Conservation (phyloP, 805 yeast genomes). For the Aciculoconidium aculeatum region DNA sequence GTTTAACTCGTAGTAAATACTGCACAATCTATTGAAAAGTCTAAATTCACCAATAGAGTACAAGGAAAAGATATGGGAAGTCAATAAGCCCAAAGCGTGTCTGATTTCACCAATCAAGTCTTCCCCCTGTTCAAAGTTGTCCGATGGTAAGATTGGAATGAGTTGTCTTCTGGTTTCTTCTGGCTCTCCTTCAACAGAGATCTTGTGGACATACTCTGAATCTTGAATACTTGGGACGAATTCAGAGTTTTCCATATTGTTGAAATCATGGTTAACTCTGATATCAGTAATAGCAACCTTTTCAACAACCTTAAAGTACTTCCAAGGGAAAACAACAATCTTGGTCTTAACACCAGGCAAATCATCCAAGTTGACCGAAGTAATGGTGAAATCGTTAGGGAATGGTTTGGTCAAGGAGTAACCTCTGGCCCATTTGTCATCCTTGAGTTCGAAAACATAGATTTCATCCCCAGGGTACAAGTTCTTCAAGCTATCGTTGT, state of each 20-base stretch:
- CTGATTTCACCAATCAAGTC: slow-evolving; percentile 49
- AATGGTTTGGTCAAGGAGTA: slow-evolving; percentile 63
- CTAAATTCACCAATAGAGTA: slow-evolving; percentile 67
- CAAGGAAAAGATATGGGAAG: slow-evolving; percentile 61
- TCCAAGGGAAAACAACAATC: slow-evolving; percentile 58
- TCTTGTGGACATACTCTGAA: slow-evolving; percentile 20
- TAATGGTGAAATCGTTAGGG: slow-evolving; percentile 62
- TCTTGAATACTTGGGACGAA: slow-evolving; percentile 30
- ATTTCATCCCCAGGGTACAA: slow-evolving; percentile 75
- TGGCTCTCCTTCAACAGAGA: slow-evolving; percentile 5
- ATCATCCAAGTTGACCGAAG: slow-evolving; percentile 55
- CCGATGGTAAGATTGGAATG: slow-evolving; percentile 52
- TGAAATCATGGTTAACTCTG: slow-evolving; percentile 23
- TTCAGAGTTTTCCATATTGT: slow-evolving; percentile 20
- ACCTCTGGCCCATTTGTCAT: slow-evolving; percentile 72
- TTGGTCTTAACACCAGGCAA: slow-evolving; percentile 51
- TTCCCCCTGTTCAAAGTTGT: slow-evolving; percentile 37
- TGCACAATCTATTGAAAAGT: slow-evolving; percentile 51
- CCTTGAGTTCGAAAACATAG: slow-evolving; percentile 60
- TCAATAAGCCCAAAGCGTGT: slow-evolving; percentile 50
- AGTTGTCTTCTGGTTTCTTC: slow-evolving; percentile 4
- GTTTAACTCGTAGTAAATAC: slow-evolving; percentile 51
- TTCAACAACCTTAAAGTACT: slow-evolving; percentile 43
- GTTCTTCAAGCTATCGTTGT: slow-evolving; percentile 40
- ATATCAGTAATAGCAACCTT: slow-evolving; percentile 32